Conservation (phyloP, 257 asterid genomes). For the Cynanchum wilfordii region DNA sequence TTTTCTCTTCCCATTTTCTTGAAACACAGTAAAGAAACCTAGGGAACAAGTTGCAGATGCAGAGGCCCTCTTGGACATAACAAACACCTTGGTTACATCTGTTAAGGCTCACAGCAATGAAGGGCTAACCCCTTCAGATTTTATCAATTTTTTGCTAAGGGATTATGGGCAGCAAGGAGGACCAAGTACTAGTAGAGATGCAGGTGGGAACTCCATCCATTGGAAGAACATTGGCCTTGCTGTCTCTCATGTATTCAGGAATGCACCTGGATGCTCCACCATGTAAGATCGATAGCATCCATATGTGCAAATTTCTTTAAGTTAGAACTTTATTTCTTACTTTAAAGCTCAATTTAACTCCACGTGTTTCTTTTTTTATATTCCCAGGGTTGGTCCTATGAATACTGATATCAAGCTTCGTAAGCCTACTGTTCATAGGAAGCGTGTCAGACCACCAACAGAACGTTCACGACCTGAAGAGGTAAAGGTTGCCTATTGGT, state of each 20-base stretch:
- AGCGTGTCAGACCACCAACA: conserved; percentile 55
- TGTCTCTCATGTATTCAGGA: conserved; percentile 59
- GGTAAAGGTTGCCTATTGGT: conserved; percentile 32
- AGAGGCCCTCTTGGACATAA: conserved; percentile 80
- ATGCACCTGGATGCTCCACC: conserved; percentile 70
- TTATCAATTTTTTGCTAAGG: conserved; percentile 58
- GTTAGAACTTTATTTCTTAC: conserved; percentile 1
- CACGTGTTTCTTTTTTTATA: background rate
- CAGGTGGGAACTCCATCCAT: conserved; percentile 32
- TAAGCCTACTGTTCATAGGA: conserved; percentile 48
- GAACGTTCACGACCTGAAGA: conserved; percentile 72
- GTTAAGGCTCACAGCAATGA: conserved; percentile 70
- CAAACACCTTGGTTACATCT: conserved; percentile 75
- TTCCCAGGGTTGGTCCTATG: conserved; percentile 91
- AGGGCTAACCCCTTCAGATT: conserved; percentile 75
- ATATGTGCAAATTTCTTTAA: background rate
- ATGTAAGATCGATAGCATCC: conserved; percentile 41
- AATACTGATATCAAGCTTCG: conserved; percentile 76
- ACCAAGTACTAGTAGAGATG: conserved; percentile 42
- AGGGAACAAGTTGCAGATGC: conserved; percentile 97
- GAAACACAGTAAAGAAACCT: conserved; percentile 62
- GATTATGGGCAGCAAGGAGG: conserved; percentile 60
- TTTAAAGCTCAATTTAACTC: background rate
- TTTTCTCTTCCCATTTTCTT: background rate
- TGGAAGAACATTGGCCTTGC: conserved; percentile 72